These are phyloP conservation scores for Oropetium thomaeum DNA, from an alignment of 176 grass and related monocot species.

Conservation along the genomic window DNA sequence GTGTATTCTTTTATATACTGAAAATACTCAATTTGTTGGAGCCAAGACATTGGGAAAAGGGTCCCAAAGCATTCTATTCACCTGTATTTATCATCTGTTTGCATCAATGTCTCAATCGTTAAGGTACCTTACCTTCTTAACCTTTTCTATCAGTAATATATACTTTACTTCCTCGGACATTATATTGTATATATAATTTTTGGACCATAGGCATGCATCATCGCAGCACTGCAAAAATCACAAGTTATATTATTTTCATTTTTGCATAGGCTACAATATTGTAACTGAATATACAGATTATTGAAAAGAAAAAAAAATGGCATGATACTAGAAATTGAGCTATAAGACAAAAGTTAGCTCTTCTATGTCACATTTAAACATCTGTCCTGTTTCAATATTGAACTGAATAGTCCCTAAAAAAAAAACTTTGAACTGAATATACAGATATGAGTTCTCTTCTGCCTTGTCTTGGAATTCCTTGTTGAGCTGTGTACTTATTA, in stretches of 20 bases:
- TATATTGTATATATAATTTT: not conserved
- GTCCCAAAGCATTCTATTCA: constrained; percentile 34
- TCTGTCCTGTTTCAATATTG: not conserved
- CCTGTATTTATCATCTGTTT: constrained; percentile 18
- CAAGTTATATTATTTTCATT: not conserved
- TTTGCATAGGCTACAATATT: not conserved
- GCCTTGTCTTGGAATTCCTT: not conserved
- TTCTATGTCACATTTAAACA: not conserved
- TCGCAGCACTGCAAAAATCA: not conserved
- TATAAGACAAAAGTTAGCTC: not conserved
- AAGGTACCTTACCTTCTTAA: constrained; percentile 31
- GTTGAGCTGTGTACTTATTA: not conserved
- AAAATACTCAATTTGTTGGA: constrained; percentile 32
- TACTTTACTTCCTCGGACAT: not conserved
- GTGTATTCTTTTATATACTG: constrained; percentile 38
- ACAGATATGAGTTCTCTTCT: not conserved
- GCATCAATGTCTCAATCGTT: constrained; percentile 37
- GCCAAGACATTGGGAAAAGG: constrained; percentile 9
- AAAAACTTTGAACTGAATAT: no score
- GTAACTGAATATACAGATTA: not conserved
- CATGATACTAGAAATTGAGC: not conserved
- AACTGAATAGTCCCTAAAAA: no score
- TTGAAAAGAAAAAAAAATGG: not conserved
- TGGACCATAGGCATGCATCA: not conserved
- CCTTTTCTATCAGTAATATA: constrained; percentile 9